A percentile compares a stretch with the other conserved stretches of the same genome.
Conservation (phyloP, 345 rosid species). For the Eucalyptus erythrocorys region DNA sequence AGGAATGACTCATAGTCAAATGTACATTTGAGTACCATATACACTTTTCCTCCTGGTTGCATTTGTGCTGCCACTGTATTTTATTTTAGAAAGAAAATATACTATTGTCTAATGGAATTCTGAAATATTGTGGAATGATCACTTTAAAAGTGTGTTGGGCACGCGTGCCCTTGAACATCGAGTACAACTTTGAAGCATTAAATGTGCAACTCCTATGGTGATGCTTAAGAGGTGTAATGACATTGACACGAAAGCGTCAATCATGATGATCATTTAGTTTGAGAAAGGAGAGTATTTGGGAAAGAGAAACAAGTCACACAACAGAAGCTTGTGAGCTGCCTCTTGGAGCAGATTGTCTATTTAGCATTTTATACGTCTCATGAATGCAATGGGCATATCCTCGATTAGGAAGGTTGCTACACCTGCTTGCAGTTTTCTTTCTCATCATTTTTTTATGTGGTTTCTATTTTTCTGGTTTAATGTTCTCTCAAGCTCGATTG, state of each 20-base stretch:
- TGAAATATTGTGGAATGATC: neutral
- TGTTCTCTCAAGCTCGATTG: neutral
- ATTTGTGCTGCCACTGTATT: neutral
- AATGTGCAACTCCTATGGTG: neutral
- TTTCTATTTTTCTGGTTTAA: neutral
- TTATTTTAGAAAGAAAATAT: neutral
- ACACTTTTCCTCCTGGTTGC: neutral
- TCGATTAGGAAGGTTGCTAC: neutral
- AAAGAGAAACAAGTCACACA: neutral
- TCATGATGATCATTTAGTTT: neutral
- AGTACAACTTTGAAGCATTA: neutral
- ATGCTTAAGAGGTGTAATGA: neutral
- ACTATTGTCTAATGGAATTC: neutral
- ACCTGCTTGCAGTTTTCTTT: neutral
- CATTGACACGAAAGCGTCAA: neutral
- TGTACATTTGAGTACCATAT: neutral
- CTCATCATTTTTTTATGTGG: neutral
- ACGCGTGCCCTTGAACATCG: neutral
- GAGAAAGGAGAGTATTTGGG: neutral
- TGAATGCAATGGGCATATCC: neutral
- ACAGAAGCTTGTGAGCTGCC: neutral
- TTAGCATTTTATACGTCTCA: neutral
- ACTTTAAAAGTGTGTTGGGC: neutral
- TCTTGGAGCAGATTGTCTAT: neutral
- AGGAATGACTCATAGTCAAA: neutral